A percentile compares a stretch with the other conserved stretches of the same genome.
phyloP scores from a whole-genome alignment of 108 stramenopile species.

The Mediolabrus comicus region DNA sequence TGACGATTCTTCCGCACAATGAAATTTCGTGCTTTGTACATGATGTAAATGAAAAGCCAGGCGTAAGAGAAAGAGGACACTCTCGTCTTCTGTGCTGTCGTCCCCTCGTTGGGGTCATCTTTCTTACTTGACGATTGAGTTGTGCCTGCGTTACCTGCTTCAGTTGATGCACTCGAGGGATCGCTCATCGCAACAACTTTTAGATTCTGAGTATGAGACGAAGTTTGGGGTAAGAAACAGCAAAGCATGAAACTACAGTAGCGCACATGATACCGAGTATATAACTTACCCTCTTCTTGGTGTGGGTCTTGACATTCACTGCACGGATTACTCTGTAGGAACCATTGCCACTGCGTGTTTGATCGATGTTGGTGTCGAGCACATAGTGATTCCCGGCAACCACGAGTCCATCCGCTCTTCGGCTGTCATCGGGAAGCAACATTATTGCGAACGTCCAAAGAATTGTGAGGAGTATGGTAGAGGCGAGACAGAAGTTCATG shows the following conservation, averaged over 20 bases:
- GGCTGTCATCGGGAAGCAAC: neutral
- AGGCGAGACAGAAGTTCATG: too few relatives aligned
- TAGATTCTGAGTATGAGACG: neutral
- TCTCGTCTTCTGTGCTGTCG: neutral
- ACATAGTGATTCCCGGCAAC: conserved; percentile 7
- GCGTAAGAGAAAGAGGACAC: conserved; percentile 6
- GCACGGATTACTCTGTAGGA: neutral
- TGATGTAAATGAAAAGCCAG: conserved; percentile 13
- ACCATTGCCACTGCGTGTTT: neutral
- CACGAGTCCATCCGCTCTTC: neutral
- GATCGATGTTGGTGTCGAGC: conserved; percentile 6
- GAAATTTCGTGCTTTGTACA: conserved; percentile 9
- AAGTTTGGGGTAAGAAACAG: neutral
- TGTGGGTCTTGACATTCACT: neutral
- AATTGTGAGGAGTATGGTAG: too few relatives aligned
- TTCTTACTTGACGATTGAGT: neutral
- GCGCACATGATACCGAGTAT: neutral
- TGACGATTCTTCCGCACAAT: neutral
- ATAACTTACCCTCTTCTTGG: neutral
- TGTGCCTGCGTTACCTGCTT: neutral
- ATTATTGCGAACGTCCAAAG: conserved; percentile 27
- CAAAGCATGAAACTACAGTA: neutral
- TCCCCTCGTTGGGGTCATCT: neutral
- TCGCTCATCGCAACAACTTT: neutral
- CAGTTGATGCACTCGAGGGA: neutral